Conservation (phyloP, 176 grass and related monocot species). For the Lolium rigidum region DNA sequence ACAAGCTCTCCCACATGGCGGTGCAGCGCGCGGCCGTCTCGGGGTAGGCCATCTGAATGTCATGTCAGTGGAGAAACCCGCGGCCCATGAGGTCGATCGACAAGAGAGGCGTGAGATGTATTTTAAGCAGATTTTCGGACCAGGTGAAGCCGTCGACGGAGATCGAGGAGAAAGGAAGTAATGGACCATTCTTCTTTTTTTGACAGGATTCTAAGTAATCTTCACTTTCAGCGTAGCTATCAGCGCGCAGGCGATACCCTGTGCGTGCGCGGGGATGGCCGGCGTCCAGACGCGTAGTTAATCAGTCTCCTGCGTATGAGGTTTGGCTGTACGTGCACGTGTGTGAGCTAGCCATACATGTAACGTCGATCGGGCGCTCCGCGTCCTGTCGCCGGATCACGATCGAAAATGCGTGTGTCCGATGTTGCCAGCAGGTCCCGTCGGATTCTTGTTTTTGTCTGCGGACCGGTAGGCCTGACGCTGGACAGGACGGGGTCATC, state of each 20-base stretch:
- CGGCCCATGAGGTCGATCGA: not conserved
- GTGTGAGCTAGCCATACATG: not conserved
- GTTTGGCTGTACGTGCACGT: constrained; percentile 53
- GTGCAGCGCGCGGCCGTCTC: constrained; percentile 4
- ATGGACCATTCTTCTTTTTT: constrained; percentile 10
- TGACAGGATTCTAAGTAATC: not conserved
- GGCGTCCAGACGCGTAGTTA: constrained; percentile 40
- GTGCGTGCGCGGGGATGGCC: constrained; percentile 38
- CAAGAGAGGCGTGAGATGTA: constrained; percentile 6
- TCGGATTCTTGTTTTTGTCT: constrained; percentile 47
- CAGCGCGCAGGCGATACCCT: constrained; percentile 6
- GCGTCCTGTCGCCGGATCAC: constrained; percentile 25
- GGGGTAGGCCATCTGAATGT: not conserved
- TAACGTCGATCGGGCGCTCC: not conserved
- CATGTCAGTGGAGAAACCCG: not conserved
- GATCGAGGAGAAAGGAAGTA: constrained; percentile 21
- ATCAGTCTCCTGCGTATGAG: constrained; percentile 2
- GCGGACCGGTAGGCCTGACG: constrained; percentile 32
- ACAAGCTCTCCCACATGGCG: constrained; percentile 15
- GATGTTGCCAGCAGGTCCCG: constrained; percentile 32
- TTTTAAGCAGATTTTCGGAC: not conserved
- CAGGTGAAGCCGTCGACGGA: not conserved
- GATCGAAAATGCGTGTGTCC: constrained; percentile 10
- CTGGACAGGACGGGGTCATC: constrained; percentile 5
- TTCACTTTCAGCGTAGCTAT: not conserved